These are phyloP conservation scores for Claviceps paspali DNA, from an alignment of 2,329 filamentous ascomycete species.

Conservation along the genomic window DNA sequence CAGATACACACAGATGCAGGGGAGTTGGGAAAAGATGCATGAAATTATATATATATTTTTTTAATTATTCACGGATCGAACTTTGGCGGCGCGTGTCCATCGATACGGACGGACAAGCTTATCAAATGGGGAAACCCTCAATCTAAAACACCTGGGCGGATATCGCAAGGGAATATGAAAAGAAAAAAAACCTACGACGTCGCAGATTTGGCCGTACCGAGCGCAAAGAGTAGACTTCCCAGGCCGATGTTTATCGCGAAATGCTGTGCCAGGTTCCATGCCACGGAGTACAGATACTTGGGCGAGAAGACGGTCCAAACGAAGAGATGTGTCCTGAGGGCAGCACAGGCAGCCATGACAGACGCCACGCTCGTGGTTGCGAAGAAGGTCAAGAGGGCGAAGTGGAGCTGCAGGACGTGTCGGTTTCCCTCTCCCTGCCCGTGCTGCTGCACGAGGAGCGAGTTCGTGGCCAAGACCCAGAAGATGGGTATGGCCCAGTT, in stretches of 20 bases:
- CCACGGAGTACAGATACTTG: slow-evolving; percentile 85
- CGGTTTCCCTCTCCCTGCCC: slow-evolving; percentile 10
- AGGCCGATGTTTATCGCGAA: slow-evolving; percentile 52
- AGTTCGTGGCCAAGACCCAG: slow-evolving; percentile 57
- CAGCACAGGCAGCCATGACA: slow-evolving; percentile 80
- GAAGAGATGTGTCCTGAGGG: slow-evolving; percentile 76
- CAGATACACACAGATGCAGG: too few relatives aligned
- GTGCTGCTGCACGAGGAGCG: slow-evolving; percentile 34
- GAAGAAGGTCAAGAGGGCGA: slow-evolving; percentile 56
- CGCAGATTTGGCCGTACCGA: slow-evolving; percentile 21
- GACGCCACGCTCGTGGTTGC: slow-evolving; percentile 46
- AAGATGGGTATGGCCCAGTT: slow-evolving; percentile 90
- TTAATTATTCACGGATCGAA: too few relatives aligned
- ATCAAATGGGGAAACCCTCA: too few relatives aligned
- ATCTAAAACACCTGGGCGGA: too few relatives aligned
- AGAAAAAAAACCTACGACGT: background rate
- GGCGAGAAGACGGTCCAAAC: slow-evolving; percentile 99
- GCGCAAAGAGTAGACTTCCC: slow-evolving; percentile 41
- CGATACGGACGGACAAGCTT: too few relatives aligned
- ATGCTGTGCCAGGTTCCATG: slow-evolving; percentile 78
- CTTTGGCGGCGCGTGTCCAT: too few relatives aligned
- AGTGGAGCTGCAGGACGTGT: slow-evolving; percentile 32
- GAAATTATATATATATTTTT: too few relatives aligned
- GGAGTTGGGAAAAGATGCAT: too few relatives aligned
- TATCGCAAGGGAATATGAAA: background rate